A percentile compares a stretch with the other conserved stretches of the same genome.
phyloP scores from a whole-genome alignment of 129 eudicot species.

The Logfia minima region DNA sequence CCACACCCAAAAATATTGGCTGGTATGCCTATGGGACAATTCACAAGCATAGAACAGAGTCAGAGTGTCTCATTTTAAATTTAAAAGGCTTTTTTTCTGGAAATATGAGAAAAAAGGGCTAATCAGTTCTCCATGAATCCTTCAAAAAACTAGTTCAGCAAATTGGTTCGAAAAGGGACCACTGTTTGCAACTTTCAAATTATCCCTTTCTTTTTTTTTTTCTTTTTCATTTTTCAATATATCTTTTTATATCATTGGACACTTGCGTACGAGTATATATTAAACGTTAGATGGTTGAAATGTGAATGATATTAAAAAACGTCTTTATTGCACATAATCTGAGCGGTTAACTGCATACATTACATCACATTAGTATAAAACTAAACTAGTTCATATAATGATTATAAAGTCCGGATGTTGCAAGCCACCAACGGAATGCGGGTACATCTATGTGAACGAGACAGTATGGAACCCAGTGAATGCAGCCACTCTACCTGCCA shows the following conservation, averaged over 20 bases:
- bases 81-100: background rate
- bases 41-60: conserved; percentile 31
- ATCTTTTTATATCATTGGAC: too few relatives aligned
- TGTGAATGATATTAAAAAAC: too few relatives aligned
- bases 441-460: conserved; percentile 67
- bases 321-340: too few relatives aligned
- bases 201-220: background rate
- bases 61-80: conserved; percentile 22
- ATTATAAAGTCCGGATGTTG: conserved; percentile 83
- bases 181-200: background rate
- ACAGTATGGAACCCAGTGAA: conserved; percentile 62
- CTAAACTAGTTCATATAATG: background rate
- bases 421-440: conserved; percentile 97
- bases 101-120: conserved; percentile 1
- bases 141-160: background rate
- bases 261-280: too few relatives aligned
- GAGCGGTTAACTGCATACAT: too few relatives aligned
- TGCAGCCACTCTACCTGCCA: conserved; percentile 30
- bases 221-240: background rate
- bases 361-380: background rate
- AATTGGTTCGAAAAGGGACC: background rate
- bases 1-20: conserved; percentile 32
- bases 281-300: too few relatives aligned
- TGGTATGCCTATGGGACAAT: conserved; percentile 13
- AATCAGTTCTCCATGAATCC: background rate